Percentiles rank a stretch among this genome's conserved stretches.
phyloP scores from a whole-genome alignment of 257 asterid genomes.

The Solanum virginianum region DNA sequence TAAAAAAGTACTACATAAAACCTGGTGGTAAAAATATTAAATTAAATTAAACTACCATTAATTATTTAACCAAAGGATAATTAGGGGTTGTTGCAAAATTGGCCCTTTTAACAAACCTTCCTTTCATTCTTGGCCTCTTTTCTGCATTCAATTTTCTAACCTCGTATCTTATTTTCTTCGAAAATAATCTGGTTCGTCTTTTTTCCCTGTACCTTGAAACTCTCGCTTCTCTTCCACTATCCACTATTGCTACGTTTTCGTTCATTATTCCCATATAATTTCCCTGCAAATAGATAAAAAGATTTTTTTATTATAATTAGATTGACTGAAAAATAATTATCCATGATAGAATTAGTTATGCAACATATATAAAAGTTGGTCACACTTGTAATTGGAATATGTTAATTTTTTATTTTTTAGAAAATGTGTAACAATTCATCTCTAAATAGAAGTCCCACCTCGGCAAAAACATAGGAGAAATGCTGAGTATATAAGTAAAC shows the following conservation, averaged over 20 bases:
- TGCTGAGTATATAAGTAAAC: too few relatives aligned
- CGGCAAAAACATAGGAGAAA: too few relatives aligned
- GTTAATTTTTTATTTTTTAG: not conserved
- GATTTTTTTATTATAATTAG: not conserved
- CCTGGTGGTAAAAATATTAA: not conserved
- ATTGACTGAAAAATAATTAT: not conserved
- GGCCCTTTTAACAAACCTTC: constrained; percentile 79
- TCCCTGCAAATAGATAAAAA: constrained; percentile 19
- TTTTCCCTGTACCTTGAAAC: constrained; percentile 82
- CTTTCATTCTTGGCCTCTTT: constrained; percentile 95
- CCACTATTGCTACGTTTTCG: constrained; percentile 8
- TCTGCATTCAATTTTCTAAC: constrained; percentile 91
- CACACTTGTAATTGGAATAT: not conserved
- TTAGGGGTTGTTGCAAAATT: constrained; percentile 23
- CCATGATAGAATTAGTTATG: not conserved
- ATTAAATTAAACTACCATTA: constrained; percentile 3
- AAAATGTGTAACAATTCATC: too few relatives aligned
- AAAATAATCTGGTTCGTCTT: constrained; percentile 72
- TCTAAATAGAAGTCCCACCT: too few relatives aligned
- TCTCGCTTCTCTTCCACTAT: constrained; percentile 76
- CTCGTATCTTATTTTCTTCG: constrained; percentile 88
- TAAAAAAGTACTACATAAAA: not conserved
- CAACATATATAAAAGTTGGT: not conserved
- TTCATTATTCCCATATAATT: constrained; percentile 26
- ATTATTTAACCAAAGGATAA: constrained; percentile 22